These are phyloP conservation scores for Linum trigynum DNA, from an alignment of 345 rosid species.

Conservation along the genomic window DNA sequence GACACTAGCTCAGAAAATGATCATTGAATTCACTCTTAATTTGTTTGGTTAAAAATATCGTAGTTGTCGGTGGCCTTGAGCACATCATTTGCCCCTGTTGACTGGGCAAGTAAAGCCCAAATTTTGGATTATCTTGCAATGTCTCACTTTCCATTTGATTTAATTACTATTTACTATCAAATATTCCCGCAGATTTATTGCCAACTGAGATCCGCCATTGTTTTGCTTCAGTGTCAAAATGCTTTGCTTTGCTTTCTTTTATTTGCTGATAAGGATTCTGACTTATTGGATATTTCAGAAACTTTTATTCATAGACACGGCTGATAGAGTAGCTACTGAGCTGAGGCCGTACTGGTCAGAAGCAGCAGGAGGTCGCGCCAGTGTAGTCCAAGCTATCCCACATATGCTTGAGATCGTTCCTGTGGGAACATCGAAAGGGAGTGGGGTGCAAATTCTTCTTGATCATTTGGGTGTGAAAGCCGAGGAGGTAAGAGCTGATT, in stretches of 20 bases:
- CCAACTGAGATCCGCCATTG: not conserved
- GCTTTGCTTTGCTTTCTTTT: not conserved
- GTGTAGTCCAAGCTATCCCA: slow-evolving; percentile 64
- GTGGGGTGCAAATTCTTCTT: slow-evolving; percentile 60
- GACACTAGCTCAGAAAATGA: not conserved
- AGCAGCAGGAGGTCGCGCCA: slow-evolving; percentile 53
- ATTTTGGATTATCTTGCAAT: not conserved
- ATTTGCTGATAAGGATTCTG: not conserved
- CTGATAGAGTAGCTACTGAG: slow-evolving; percentile 52
- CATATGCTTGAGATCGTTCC: slow-evolving; percentile 94
- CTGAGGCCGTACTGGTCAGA: slow-evolving; percentile 83
- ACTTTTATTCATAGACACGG: slow-evolving; percentile 61
- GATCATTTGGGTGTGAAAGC: slow-evolving; percentile 64
- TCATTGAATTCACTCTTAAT: not conserved
- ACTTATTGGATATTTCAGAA: slow-evolving; percentile 41
- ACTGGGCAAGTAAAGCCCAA: not conserved
- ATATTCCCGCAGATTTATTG: not conserved
- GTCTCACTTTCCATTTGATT: not conserved
- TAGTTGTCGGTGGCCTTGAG: not conserved
- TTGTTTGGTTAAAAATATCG: not conserved
- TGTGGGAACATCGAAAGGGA: slow-evolving; percentile 76
- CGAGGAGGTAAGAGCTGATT: slow-evolving; percentile 43
- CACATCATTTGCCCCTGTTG: not conserved
- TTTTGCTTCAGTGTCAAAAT: not conserved
- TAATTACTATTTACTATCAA: not conserved